Conservation (phyloP, 495 filamentous ascomycete species). For the Glonium stellatum region DNA sequence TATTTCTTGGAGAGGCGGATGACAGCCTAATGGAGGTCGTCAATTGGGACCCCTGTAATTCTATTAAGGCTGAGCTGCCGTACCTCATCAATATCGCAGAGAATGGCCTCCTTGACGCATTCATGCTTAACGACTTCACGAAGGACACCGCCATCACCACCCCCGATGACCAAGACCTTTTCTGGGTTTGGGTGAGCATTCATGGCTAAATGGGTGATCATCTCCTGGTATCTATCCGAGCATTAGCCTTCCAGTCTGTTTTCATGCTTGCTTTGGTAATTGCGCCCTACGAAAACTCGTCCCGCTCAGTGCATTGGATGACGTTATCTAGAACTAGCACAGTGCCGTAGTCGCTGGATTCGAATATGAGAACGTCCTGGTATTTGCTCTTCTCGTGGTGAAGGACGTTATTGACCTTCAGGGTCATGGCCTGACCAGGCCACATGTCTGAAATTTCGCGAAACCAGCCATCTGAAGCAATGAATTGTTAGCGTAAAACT, state of each 20-base stretch:
- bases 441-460: conserved; percentile 96
- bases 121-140: conserved; percentile 98
- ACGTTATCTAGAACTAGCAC: conserved; percentile 98
- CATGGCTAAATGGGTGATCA: conserved; percentile 99
- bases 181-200: conserved; percentile 96
- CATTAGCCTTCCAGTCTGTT: not conserved
- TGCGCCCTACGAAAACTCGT: conserved; percentile 77
- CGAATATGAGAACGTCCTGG: conserved; percentile 96
- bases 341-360: conserved; percentile 92
- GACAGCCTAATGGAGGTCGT: conserved; percentile 59
- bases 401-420: conserved; percentile 93
- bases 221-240: conserved; percentile 80
- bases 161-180: conserved; percentile 96
- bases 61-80: not conserved
- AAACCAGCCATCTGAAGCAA: conserved; percentile 89
- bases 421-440: conserved; percentile 98
- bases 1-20: conserved; percentile 98
- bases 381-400: conserved; percentile 99
- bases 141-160: conserved; percentile 93
- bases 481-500: not conserved
- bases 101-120: conserved; percentile 75
- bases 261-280: conserved; percentile 12
- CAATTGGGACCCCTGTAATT: not conserved
- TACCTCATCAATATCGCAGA: conserved; percentile 99
- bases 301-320: conserved; percentile 95